These are phyloP conservation scores for Gardenia jasminoides DNA, from an alignment of 257 asterid genomes.

Conservation along the genomic window DNA sequence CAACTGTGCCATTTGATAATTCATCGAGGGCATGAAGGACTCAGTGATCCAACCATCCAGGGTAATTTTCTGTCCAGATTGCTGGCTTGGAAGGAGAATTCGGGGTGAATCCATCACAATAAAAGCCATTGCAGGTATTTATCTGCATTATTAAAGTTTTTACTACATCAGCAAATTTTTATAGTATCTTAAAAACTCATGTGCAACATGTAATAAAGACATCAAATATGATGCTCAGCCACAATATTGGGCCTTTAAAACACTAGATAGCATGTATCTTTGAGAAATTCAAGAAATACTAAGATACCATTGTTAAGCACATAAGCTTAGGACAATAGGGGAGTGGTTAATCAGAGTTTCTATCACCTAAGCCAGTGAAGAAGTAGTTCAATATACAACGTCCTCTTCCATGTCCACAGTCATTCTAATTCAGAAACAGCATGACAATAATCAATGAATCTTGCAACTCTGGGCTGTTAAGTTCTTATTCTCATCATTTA, in stretches of 20 bases:
- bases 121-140: constrained; percentile 80
- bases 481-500: no score
- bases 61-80: constrained; percentile 85
- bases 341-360: no score
- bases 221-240: neutral
- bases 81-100: constrained; percentile 68
- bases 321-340: no score
- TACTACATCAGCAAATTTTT: neutral
- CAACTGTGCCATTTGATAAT: neutral
- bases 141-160: constrained; percentile 45
- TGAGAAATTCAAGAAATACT: neutral
- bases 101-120: constrained; percentile 70
- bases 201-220: neutral
- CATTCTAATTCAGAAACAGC: no score
- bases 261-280: neutral
- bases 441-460: no score
- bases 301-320: no score
- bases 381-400: no score
- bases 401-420: no score
- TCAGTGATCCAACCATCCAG: constrained; percentile 57
- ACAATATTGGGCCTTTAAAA: neutral
- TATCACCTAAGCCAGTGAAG: no score
- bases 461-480: no score
- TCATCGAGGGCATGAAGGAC: neutral
- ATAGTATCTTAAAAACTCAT: neutral